These are phyloP conservation scores for Mycena galericulata DNA, from an alignment of 768 basidiomycete species.

Conservation along the genomic window DNA sequence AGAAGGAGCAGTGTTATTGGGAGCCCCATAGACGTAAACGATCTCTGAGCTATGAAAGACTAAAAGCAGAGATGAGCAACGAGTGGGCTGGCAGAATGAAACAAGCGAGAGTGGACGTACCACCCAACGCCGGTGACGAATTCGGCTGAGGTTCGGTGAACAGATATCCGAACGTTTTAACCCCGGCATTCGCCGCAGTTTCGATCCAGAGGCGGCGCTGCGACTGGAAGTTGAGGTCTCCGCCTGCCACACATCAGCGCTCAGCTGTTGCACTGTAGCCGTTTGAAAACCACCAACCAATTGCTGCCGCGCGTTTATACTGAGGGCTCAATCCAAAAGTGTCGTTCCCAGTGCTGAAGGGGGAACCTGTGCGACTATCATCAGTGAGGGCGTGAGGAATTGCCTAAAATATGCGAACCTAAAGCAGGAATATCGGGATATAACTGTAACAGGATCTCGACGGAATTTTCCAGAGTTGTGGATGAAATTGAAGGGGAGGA, in stretches of 20 bases:
- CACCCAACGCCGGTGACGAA: conserved; percentile 42
- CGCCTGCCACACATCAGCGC: conserved; percentile 34
- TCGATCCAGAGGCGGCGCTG: conserved; percentile 49
- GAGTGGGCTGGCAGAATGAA: conserved; percentile 28
- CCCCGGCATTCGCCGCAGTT: conserved; percentile 46
- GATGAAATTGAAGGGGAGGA: conserved; percentile 41
- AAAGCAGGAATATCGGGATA: conserved; percentile 57
- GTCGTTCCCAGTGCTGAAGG: conserved; percentile 55
- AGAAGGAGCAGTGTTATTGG: conserved; percentile 22
- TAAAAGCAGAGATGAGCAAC: conserved; percentile 14
- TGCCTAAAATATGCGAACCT: not conserved
- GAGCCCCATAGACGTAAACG: conserved; percentile 44
- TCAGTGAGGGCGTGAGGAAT: not conserved
- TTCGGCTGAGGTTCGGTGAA: conserved; percentile 49
- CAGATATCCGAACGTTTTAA: conserved; percentile 51
- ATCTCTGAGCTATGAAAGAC: conserved; percentile 48
- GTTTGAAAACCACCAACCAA: not conserved
- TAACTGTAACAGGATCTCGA: conserved; percentile 45
- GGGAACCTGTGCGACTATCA: conserved; percentile 45
- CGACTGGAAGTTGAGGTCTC: conserved; percentile 34
- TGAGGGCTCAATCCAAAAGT: conserved; percentile 54
- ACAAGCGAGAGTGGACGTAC: conserved; percentile 37
- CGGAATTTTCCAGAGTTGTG: conserved; percentile 29
- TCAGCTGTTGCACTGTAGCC: too few species aligned
- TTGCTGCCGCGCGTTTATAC: conserved; percentile 51